phyloP scores from a whole-genome alignment of 2,329 filamentous ascomycete species.

The Aspergillus oerlinghausenensis region DNA sequence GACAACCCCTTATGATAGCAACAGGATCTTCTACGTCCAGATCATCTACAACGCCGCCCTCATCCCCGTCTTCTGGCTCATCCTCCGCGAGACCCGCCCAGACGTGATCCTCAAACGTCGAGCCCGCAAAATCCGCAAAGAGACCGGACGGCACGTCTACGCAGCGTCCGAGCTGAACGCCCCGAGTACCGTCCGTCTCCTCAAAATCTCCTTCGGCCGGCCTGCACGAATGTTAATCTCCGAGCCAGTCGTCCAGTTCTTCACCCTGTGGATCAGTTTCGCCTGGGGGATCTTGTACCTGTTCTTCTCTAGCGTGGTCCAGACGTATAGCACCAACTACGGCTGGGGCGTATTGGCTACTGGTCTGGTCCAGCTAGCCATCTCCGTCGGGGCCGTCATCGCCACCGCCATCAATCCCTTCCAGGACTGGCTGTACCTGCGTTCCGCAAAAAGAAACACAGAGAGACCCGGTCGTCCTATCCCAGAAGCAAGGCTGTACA shows the following conservation, averaged over 20 bases:
- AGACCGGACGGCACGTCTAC: constrained; percentile 25
- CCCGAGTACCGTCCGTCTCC: constrained; percentile 19
- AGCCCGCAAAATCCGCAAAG: constrained; percentile 35
- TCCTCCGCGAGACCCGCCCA: constrained; percentile 39
- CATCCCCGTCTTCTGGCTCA: constrained; percentile 38
- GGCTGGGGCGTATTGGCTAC: constrained; percentile 32
- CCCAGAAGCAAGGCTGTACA: constrained; percentile 42
- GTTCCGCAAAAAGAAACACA: constrained; percentile 21
- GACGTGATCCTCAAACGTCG: constrained; percentile 40
- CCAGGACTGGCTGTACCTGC: constrained; percentile 30
- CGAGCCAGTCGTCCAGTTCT: constrained; percentile 40
- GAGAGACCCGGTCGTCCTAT: constrained; percentile 38
- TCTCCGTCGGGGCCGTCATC: constrained; percentile 40
- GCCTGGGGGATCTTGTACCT: constrained; percentile 43
- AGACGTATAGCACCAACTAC: constrained; percentile 38
- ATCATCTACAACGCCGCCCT: constrained; percentile 42
- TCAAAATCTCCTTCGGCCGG: constrained; percentile 39
- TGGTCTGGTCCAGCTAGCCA: constrained; percentile 39
- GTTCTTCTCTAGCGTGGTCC: constrained; percentile 39
- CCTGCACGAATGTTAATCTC: constrained; percentile 38
- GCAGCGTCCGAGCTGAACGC: constrained; percentile 22
- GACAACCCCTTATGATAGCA: background rate
- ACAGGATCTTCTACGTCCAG: constrained; percentile 44
- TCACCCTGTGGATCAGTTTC: constrained; percentile 44
- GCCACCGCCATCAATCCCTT: constrained; percentile 39